phyloP scores from a whole-genome alignment of 306 rosid genomes.

The Rosa persica region DNA sequence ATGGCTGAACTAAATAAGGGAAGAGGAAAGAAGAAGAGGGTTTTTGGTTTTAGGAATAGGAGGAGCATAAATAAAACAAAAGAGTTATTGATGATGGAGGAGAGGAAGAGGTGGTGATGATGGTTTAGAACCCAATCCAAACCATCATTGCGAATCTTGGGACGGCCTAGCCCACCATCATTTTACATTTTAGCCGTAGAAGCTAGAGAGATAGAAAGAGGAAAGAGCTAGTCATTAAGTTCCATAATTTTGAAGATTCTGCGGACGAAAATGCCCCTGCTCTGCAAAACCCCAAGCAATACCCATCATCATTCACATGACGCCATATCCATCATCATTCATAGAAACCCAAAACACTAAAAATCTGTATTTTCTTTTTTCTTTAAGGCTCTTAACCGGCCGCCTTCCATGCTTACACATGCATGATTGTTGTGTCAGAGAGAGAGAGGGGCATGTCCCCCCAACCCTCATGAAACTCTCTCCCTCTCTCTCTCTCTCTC shows the following conservation, averaged over 20 bases:
- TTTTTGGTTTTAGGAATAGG: slow-evolving; percentile 6
- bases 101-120: slow-evolving; percentile 34
- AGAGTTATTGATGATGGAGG: slow-evolving; percentile 51
- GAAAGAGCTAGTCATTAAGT: slow-evolving; percentile 32
- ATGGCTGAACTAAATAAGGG: slow-evolving; percentile 31
- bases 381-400: slow-evolving; percentile 84
- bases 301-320: slow-evolving; percentile 67
- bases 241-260: slow-evolving; percentile 64
- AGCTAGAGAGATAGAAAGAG: background rate
- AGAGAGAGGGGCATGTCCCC: slow-evolving; percentile 65
- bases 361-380: slow-evolving; percentile 20
- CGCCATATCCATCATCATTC: slow-evolving; percentile 60
- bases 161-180: slow-evolving; percentile 99
- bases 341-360: slow-evolving; percentile 35
- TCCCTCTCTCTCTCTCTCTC: slow-evolving; percentile 7
- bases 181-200: slow-evolving; percentile 64
- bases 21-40: slow-evolving; percentile 7
- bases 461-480: slow-evolving; percentile 29
- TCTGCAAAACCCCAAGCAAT: background rate
- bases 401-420: slow-evolving; percentile 99
- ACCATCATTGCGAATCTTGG: slow-evolving; percentile 99
- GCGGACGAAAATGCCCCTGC: slow-evolving; percentile 43
- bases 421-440: slow-evolving; percentile 98
- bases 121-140: slow-evolving; percentile 92
- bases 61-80: slow-evolving; percentile 45